Evolutionary conservation across 2,329 filamentous ascomycete genomes (phyloP).

Genomic region (Torrubiellomyces zombiae): DNA sequence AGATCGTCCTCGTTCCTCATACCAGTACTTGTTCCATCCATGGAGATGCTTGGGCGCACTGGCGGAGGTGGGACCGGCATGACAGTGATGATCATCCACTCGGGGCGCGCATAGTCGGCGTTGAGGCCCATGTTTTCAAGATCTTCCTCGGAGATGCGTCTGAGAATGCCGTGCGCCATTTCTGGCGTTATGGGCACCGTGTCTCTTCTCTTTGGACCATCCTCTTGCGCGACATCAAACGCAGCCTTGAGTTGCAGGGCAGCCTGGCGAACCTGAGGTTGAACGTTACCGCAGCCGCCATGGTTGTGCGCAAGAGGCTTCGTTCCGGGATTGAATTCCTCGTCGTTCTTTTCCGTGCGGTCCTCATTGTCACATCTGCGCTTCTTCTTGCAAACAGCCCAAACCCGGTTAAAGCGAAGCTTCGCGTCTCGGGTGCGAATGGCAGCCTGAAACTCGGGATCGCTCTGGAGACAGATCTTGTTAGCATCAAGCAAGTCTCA

Average conservation of each 20-base stretch:
- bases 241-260: constrained; percentile 68
- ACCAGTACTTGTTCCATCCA: constrained; percentile 84
- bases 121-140: constrained; percentile 80
- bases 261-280: constrained; percentile 76
- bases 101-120: constrained; percentile 84
- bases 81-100: constrained; percentile 96
- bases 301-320: constrained; percentile 45
- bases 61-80: constrained; percentile 90
- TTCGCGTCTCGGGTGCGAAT: constrained; percentile 82
- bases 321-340: constrained; percentile 44
- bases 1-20: constrained; percentile 95
- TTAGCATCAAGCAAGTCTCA: constrained; percentile 41
- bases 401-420: constrained; percentile 81
- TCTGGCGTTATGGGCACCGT: constrained; percentile 71
- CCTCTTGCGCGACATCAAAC: constrained; percentile 49
- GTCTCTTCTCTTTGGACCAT: constrained; percentile 56
- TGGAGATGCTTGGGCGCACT: constrained; percentile 90
- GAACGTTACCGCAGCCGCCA: constrained; percentile 82
- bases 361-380: constrained; percentile 67
- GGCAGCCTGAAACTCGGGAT: constrained; percentile 68
- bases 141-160: constrained; percentile 66
- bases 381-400: constrained; percentile 83
- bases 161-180: constrained; percentile 72
- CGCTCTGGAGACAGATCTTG: constrained; percentile 45
- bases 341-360: constrained; percentile 50